A percentile compares a stretch with the other conserved stretches of the same genome.
These are phyloP conservation scores for Ustilago curta DNA, from an alignment of 1,284 basidiomycete genomes.

Conservation along the genomic window DNA sequence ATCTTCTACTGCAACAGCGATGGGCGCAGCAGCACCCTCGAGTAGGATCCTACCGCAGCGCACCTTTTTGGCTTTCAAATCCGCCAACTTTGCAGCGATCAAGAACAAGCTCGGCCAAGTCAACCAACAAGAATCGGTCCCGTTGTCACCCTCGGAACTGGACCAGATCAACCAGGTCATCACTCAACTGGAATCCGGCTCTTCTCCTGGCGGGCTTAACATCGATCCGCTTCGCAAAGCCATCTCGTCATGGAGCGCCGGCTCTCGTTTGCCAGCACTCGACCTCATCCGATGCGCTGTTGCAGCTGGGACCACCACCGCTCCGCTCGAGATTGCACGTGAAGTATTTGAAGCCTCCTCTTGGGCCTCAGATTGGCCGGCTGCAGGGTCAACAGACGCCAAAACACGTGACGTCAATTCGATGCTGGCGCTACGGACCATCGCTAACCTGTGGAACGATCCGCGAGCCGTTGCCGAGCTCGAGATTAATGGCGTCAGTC, in stretches of 20 bases:
- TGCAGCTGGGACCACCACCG: constrained; percentile 73
- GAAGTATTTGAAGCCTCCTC: constrained; percentile 78
- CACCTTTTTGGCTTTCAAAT: constrained; percentile 79
- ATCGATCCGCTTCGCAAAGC: constrained; percentile 70
- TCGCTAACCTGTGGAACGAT: constrained; percentile 80
- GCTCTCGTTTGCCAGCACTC: constrained; percentile 87
- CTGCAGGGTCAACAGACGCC: constrained; percentile 53
- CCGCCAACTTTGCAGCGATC: constrained; percentile 88
- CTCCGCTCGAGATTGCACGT: constrained; percentile 75
- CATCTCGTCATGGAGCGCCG: constrained; percentile 82
- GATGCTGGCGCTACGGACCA: constrained; percentile 81
- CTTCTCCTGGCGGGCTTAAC: constrained; percentile 17
- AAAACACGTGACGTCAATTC: constrained; percentile 87
- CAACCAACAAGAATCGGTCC: constrained; percentile 76
- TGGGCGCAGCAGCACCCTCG: constrained; percentile 34
- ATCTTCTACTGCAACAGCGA: constrained; percentile 21
- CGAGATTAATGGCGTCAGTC: constrained; percentile 70
- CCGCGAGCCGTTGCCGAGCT: constrained; percentile 64
- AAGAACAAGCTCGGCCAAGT: constrained; percentile 85
- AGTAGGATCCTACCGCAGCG: constrained; percentile 59
- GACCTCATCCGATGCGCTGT: constrained; percentile 85
- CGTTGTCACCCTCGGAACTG: constrained; percentile 78
- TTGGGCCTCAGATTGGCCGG: constrained; percentile 75
- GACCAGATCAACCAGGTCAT: constrained; percentile 77
- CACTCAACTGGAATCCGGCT: constrained; percentile 73